phyloP scores from a whole-genome alignment of 257 asterid species.

The Solanum gandarillasii region DNA sequence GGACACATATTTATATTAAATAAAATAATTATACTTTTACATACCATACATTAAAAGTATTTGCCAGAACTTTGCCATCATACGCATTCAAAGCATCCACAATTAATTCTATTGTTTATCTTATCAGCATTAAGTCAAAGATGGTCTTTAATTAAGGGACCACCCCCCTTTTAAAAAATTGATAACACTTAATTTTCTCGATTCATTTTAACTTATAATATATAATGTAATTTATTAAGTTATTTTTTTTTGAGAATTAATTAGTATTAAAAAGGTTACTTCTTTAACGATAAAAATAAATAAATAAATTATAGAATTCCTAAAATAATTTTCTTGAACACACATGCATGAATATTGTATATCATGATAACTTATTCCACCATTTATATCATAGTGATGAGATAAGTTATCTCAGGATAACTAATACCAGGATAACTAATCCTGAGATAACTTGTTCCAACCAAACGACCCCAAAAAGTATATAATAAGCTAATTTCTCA shows the following conservation, averaged over 20 bases:
- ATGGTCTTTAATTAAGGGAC: neutral
- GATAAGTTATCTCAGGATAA: too few species aligned
- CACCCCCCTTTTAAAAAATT: neutral
- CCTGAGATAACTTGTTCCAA: too few species aligned
- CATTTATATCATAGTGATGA: too few species aligned
- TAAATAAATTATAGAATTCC: too few species aligned
- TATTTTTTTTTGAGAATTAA: neutral
- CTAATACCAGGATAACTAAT: too few species aligned
- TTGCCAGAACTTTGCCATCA: neutral
- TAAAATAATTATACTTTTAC: neutral
- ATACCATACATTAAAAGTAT: neutral
- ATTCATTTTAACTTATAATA: neutral
- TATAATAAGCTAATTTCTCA: neutral
- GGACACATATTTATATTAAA: neutral
- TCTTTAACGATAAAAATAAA: too few species aligned
- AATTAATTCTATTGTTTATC: neutral
- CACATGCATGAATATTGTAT: too few species aligned
- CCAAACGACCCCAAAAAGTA: too few species aligned
- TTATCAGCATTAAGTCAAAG: neutral
- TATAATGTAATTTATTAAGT: neutral
- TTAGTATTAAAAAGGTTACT: neutral
- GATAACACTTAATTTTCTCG: neutral
- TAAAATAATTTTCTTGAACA: too few species aligned
- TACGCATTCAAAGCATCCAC: neutral
- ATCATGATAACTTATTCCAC: too few species aligned